Evolutionary conservation across 495 filamentous ascomycete genomes (phyloP), one percentile per base, ranked within the genome.

Genomic region (Hypoxylon intermedium): DNA sequence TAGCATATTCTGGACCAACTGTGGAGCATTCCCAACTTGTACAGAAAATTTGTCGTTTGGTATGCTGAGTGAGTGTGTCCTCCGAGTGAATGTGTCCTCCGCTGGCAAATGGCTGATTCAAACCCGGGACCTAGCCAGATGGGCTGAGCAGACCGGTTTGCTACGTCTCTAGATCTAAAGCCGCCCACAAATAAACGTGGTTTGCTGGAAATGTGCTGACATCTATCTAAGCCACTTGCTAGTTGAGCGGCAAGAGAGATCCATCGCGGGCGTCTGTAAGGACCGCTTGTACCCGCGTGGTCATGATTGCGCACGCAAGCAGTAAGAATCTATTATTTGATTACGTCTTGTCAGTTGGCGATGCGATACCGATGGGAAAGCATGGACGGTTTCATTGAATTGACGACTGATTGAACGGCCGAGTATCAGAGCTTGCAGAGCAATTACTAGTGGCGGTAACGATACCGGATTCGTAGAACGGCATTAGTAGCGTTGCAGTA

Each of bases 381-480:
- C n/a, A n/a, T n/a, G n/a, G n/a, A n/a, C 50, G 50, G 50, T 59
- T 53, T 65, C 50, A 53, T 50, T 56, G 33, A 65, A 56, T 60
- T 65, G 51, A 38, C 55, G 56, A 60, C 34, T 53, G 43, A 60
- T 55, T 52, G 56, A 57, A 56, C 28, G 56, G 57, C 47, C 43
- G 24, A 56, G 50, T 41, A 42, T 33, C 44, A 52, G 51, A 60
- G 52, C n/a, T 51, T 65, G 62, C 62, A 65, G 56, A 60, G 59
- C 47, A 56, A 42, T 41, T 33, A 65, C 56, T 65, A 65, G 62
- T 65, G 56, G 56, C 62, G 62, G 62, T 51, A 60, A 52, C 40
- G 55, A 47, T 65, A 53, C 62, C 56, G 42, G 52, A 65, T 65
- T 65, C 23, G 62, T 65, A 60, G 56, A 57, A 57, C 41, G 51